phyloP scores from a whole-genome alignment of 768 basidiomycete species.

The Hortiboletus flavorubellus region DNA sequence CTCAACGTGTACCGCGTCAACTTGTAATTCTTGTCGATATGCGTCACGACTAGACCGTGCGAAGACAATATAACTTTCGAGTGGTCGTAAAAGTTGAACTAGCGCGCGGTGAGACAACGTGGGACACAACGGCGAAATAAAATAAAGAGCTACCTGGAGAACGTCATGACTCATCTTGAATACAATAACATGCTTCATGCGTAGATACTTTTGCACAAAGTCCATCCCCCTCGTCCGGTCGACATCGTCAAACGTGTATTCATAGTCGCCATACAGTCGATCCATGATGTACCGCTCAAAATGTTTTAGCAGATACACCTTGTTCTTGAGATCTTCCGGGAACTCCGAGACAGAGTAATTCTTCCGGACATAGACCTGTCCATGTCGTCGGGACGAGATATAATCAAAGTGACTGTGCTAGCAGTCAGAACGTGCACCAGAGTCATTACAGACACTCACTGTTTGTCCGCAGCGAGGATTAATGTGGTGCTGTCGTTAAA shows the following conservation, averaged over 20 bases:
- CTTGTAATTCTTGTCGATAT: conserved; percentile 88
- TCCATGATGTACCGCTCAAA: conserved; percentile 96
- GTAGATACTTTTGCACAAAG: conserved; percentile 91
- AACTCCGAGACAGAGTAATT: conserved; percentile 65
- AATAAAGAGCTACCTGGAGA: conserved; percentile 65
- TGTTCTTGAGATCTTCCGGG: conserved; percentile 82
- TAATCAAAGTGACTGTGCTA: conserved; percentile 91
- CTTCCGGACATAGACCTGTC: conserved; percentile 67
- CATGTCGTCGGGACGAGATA: conserved; percentile 65
- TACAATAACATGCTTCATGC: conserved; percentile 96
- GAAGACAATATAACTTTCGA: conserved; percentile 89
- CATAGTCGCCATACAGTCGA: conserved; percentile 78
- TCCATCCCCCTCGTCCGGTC: conserved; percentile 80
- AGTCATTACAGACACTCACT: conserved; percentile 46
- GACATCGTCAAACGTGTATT: conserved; percentile 74
- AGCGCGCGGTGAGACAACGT: too few species aligned
- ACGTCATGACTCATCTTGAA: conserved; percentile 96
- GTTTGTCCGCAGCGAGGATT: conserved; percentile 80
- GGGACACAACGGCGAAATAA: background rate
- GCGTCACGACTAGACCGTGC: conserved; percentile 73
- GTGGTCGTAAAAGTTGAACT: conserved; percentile 99
- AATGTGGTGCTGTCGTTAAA: conserved; percentile 94
- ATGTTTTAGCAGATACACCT: conserved; percentile 89
- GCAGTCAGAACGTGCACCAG: background rate
- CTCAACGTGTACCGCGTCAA: conserved; percentile 71